Evolutionary conservation across 192 early-diverging fungal genomes (phyloP).

Genomic region (Entomortierella parvispora): DNA sequence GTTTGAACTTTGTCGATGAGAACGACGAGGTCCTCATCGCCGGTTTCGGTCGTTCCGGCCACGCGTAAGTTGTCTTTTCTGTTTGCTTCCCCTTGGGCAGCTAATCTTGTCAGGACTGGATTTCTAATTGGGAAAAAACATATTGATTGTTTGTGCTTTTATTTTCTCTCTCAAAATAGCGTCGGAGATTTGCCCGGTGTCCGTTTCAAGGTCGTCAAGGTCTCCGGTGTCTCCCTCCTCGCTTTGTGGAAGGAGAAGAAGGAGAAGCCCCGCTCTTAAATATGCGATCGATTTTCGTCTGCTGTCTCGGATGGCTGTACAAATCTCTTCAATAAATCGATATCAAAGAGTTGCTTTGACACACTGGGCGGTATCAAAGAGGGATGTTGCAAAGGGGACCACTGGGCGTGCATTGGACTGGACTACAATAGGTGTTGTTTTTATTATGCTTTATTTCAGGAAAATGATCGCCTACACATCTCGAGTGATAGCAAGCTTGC

Average conservation of each 20-base stretch:
- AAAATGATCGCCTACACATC: not conserved
- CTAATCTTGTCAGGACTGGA: too few relatives aligned
- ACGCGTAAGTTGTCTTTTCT: conserved; percentile 71
- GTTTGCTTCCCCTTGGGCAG: not conserved
- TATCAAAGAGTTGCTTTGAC: conserved; percentile 9
- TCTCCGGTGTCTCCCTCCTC: conserved; percentile 98
- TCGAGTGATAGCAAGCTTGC: conserved; percentile 3
- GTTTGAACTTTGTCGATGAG: conserved; percentile 99
- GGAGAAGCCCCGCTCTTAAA: conserved; percentile 98
- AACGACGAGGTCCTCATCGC: conserved; percentile 99
- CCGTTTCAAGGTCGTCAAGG: conserved; percentile 99
- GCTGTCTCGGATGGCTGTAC: not conserved
- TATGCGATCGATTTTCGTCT: not conserved
- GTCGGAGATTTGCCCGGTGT: conserved; percentile 99
- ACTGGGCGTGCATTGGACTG: too few relatives aligned
- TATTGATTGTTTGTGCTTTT: not conserved
- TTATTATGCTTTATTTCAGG: not conserved
- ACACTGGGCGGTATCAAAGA: not conserved
- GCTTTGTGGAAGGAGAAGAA: conserved; percentile 99
- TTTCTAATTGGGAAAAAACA: too few relatives aligned
- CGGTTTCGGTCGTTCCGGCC: conserved; percentile 99
- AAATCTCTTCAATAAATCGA: conserved; percentile 33
- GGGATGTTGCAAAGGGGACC: not conserved
- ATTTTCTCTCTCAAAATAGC: conserved; percentile 17
- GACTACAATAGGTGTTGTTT: too few relatives aligned